Evolutionary conservation across 2,329 filamentous ascomycete genomes (phyloP).

Genomic region (Penicillium concentricum): DNA sequence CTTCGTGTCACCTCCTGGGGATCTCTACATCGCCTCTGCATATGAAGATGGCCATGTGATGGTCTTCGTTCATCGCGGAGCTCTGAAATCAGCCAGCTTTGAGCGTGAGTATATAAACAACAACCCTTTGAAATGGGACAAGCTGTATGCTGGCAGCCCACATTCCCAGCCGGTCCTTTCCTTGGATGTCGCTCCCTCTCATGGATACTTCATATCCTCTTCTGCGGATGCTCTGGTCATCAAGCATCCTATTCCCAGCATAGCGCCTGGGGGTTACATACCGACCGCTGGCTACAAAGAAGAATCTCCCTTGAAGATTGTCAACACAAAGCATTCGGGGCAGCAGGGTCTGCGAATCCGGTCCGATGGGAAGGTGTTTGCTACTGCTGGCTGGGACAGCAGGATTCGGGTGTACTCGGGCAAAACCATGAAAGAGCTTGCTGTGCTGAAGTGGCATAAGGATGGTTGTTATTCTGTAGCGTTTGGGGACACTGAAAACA

Average conservation of each 20-base stretch:
- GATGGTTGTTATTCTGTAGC: slow-evolving; percentile 80
- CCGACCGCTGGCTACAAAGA: slow-evolving; percentile 16
- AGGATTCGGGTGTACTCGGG: slow-evolving; percentile 76
- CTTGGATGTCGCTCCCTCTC: slow-evolving; percentile 54
- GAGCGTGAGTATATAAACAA: slow-evolving; percentile 15
- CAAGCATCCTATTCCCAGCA: slow-evolving; percentile 65
- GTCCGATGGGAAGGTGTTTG: slow-evolving; percentile 78
- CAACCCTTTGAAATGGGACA: slow-evolving; percentile 48
- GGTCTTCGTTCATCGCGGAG: slow-evolving; percentile 57
- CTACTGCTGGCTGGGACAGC: slow-evolving; percentile 90
- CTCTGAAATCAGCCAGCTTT: slow-evolving; percentile 35
- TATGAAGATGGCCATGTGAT: slow-evolving; percentile 82
- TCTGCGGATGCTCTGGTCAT: slow-evolving; percentile 77
- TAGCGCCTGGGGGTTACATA: slow-evolving; percentile 3
- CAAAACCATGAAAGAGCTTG: slow-evolving; percentile 80
- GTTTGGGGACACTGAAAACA: slow-evolving; percentile 56
- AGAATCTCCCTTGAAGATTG: slow-evolving; percentile 54
- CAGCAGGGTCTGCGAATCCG: slow-evolving; percentile 79
- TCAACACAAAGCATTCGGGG: slow-evolving; percentile 83
- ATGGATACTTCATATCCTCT: slow-evolving; percentile 70
- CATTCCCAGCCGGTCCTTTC: slow-evolving; percentile 84
- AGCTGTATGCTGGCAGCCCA: slow-evolving; percentile 62
- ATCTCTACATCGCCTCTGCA: slow-evolving; percentile 67
- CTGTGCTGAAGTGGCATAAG: slow-evolving; percentile 91
- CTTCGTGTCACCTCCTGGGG: slow-evolving; percentile 48